These are phyloP conservation scores for Orbilia ellipsospora DNA, from an alignment of 2,329 filamentous ascomycete genomes.

Conservation along the genomic window DNA sequence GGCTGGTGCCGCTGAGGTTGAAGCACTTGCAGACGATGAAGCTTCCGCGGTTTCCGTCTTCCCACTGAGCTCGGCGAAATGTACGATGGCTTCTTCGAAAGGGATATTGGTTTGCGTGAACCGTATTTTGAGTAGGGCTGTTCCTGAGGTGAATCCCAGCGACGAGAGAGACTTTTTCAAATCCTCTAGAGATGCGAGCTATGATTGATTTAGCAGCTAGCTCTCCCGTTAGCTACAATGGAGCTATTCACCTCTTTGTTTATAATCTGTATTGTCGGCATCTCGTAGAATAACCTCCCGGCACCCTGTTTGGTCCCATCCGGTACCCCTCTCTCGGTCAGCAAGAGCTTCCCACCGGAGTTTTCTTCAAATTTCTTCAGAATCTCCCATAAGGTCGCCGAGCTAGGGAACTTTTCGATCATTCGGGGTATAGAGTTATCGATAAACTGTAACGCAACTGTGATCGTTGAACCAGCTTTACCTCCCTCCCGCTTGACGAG, in stretches of 20 bases:
- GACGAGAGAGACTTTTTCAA: conserved; percentile 90
- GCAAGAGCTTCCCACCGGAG: conserved; percentile 71
- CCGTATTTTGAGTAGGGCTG: conserved; percentile 78
- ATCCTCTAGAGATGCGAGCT: conserved; percentile 77
- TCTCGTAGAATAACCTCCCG: conserved; percentile 87
- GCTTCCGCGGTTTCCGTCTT: conserved; percentile 64
- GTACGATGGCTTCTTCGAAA: conserved; percentile 83
- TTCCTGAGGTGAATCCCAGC: conserved; percentile 86
- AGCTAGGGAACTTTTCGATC: conserved; percentile 86
- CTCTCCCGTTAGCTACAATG: not conserved
- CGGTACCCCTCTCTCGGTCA: conserved; percentile 82
- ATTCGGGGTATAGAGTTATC: conserved; percentile 74
- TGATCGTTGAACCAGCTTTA: conserved; percentile 86
- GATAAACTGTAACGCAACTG: conserved; percentile 79
- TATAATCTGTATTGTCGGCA: conserved; percentile 84
- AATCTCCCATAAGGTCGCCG: conserved; percentile 88
- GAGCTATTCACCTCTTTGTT: conserved; percentile 70
- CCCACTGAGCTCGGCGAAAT: conserved; percentile 81
- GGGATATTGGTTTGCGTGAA: conserved; percentile 82
- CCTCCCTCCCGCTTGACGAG: conserved; percentile 72
- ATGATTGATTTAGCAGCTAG: not conserved
- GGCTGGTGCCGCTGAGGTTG: conserved; percentile 58
- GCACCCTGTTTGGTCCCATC: conserved; percentile 69
- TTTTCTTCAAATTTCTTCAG: conserved; percentile 89
- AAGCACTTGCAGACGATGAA: conserved; percentile 56